Percentiles rank a stretch among this genome's conserved stretches.
These are phyloP conservation scores for Yarrowia sp. DNA, from an alignment of 805 yeast genomes.

Conservation along the genomic window DNA sequence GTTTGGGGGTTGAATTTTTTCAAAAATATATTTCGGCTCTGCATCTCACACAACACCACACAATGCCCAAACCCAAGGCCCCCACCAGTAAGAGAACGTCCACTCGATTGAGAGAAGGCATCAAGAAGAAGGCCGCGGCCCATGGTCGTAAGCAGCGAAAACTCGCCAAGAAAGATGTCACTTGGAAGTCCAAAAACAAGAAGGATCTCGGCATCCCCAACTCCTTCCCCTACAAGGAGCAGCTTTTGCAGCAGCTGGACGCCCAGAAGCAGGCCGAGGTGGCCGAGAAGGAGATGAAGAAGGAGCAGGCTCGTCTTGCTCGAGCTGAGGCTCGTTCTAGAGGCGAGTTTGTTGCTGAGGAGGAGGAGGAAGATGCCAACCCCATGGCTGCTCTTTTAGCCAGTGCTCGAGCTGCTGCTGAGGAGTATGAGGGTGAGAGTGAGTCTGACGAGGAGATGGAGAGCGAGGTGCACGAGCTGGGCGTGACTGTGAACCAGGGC, in stretches of 20 bases:
- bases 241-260: conserved; percentile 58
- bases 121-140: conserved; percentile 92
- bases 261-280: conserved; percentile 48
- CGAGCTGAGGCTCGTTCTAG: conserved; percentile 39
- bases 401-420: conserved; percentile 87
- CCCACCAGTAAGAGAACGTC: conserved; percentile 73
- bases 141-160: conserved; percentile 84
- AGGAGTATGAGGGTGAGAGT: conserved; percentile 58
- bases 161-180: conserved; percentile 78
- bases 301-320: conserved; percentile 36
- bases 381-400: conserved; percentile 82
- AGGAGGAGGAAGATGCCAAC: conserved; percentile 40
- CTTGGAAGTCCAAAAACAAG: conserved; percentile 83
- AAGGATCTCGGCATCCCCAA: conserved; percentile 96
- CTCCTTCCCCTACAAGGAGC: conserved; percentile 89
- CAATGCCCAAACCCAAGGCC: conserved; percentile 27
- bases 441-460: conserved; percentile 48
- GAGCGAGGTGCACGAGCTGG: conserved; percentile 48
- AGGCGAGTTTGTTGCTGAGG: conserved; percentile 41
- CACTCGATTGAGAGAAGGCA: conserved; percentile 94
- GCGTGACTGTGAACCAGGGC: conserved; percentile 43
- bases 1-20: conserved; percentile 16
- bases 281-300: conserved; percentile 42
- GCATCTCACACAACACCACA: neutral
- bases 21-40: neutral